Base-by-base conservation (phyloP, 1,139 yeast genomes). In the Maudiozyma humilis region DNA sequence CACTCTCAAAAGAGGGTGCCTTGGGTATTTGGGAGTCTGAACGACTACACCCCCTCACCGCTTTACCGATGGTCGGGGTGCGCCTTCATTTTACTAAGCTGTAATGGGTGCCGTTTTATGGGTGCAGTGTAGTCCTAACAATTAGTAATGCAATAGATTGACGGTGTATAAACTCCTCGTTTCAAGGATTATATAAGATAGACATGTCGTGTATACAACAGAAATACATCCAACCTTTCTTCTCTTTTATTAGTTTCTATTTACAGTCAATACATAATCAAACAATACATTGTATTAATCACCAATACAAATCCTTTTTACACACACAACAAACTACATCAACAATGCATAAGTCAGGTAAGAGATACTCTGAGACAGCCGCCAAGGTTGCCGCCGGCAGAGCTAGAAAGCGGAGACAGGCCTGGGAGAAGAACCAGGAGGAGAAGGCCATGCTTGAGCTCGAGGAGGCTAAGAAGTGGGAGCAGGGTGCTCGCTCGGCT, bases 401-500 rank as follows among this genome's bases (percentile, higher is more conserved):
- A 43, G 62, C 60, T 23, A 59, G 64, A 48, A 60, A 62, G 50
- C 47, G 55, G 42, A 57, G 59, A 38, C 64, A 61, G 46, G 65
- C 57, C 23, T 50, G 51, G 38, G 56, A 56, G 15, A 61, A 60
- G 48, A 51, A 51, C 15, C 49, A 52, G 30, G 54, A 51, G 14
- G 60, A 61, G 40, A 42, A 44, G 19, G 55, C 50, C 17, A 46
- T 42, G 34, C 32, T 43, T 17, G 66, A 60, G 44, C 56, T 55
- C 18, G 61, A 45, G 42, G 62, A 49, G 48, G 59, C 51, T 49
- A 54, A 51, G 48, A 65, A 48, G 51, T 69, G 57, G 65, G 69
- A 53, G 48, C 64, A 54, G 49, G 75, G 61, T 52, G 59, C 61
- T 51, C 67, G 37, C 59, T 61, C 52, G 41, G 53, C 55, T 8